A percentile compares a stretch with the other conserved stretches of the same genome.
phyloP scores from a whole-genome alignment of 2,329 filamentous ascomycete genomes.

The Huntiella decipiens region DNA sequence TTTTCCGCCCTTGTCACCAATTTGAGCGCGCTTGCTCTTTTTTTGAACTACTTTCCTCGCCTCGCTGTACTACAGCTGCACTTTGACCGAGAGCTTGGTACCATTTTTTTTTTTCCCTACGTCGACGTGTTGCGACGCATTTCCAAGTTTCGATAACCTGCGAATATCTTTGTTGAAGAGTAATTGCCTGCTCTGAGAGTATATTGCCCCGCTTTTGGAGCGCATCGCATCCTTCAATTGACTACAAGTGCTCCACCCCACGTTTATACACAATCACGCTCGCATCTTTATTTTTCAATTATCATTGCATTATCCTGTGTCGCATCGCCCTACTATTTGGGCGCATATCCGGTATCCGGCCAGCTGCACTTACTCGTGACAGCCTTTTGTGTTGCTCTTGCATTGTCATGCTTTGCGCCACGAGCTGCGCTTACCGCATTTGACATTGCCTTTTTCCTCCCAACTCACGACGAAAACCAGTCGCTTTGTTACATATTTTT shows the following conservation, averaged over 20 bases:
- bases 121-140: conserved; percentile 1
- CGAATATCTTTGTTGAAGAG: neutral
- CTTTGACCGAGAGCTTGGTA: too few species aligned
- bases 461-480: neutral
- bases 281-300: neutral
- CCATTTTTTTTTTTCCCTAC: too few species aligned
- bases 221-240: neutral
- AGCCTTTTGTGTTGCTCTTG: conserved; percentile 1
- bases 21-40: too few species aligned
- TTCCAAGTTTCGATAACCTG: neutral
- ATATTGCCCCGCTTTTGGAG: too few species aligned
- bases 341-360: conserved; percentile 9
- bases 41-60: too few species aligned
- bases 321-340: conserved; percentile 6
- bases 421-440: neutral
- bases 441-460: neutral
- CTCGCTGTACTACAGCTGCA: too few species aligned
- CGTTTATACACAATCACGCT: neutral
- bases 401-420: conserved; percentile 4
- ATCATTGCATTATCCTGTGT: neutral
- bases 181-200: too few species aligned
- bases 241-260: neutral
- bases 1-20: too few species aligned
- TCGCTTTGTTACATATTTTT: neutral
- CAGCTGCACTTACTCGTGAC: conserved; percentile 1